Percentiles rank a stretch among this genome's conserved stretches.
Conservation (phyloP, 2,329 filamentous ascomycete species). For the Colletotrichum sp. region DNA sequence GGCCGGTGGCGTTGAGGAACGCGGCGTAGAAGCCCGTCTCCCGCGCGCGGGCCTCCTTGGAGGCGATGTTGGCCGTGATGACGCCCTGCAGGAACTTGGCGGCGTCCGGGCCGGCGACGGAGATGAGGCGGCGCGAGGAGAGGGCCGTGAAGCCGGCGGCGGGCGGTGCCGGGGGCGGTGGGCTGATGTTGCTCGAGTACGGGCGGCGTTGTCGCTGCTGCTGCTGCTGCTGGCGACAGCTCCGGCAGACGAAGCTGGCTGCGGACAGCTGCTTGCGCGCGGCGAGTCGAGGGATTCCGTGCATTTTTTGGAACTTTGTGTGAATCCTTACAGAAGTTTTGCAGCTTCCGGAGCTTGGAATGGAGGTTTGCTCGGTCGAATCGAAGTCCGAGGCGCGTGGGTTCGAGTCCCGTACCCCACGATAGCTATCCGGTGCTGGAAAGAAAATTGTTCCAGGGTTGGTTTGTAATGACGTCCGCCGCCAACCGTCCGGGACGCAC, state of each 20-base stretch:
- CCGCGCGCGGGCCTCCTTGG: constrained; percentile 37
- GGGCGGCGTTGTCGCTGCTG: constrained; percentile 29
- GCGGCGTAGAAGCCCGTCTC: constrained; percentile 73
- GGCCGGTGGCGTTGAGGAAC: constrained; percentile 85
- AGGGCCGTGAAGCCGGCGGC: constrained; percentile 58
- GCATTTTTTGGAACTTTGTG: background rate
- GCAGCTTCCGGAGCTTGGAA: background rate
- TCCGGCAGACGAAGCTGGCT: constrained; percentile 28
- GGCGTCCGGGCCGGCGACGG: constrained; percentile 78
- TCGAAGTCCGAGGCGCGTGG: background rate
- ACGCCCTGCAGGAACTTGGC: constrained; percentile 88
- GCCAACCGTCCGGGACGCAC: constrained; percentile 3
- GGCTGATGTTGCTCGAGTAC: constrained; percentile 31
- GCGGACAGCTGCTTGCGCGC: constrained; percentile 8
- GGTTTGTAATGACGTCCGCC: constrained; percentile 14
- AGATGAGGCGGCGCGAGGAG: constrained; percentile 78
- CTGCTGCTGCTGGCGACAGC: constrained; percentile 31
- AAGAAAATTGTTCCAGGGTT: constrained; percentile 11
- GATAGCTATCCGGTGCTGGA: background rate
- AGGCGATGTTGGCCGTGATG: constrained; percentile 71
- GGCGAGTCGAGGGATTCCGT: background rate
- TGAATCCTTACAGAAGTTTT: background rate
- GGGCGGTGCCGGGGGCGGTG: constrained; percentile 46
- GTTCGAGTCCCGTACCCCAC: background rate
- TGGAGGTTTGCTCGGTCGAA: background rate